These are phyloP conservation scores for Cyclocybe cylindracea DNA, from an alignment of 768 basidiomycete species.

Conservation along the genomic window DNA sequence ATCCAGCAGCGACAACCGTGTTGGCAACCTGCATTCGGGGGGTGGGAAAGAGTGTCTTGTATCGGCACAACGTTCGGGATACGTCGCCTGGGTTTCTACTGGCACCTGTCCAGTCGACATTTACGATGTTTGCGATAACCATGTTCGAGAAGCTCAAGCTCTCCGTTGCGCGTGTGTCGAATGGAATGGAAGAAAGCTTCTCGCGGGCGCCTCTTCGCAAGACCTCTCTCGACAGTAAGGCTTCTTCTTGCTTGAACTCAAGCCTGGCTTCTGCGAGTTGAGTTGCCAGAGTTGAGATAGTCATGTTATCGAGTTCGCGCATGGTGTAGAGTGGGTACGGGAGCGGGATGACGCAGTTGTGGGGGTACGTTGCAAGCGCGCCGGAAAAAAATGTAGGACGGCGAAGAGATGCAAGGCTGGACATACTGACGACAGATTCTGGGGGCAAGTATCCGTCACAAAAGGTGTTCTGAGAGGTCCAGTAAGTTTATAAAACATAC, in stretches of 20 bases:
- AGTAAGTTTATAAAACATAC: background rate
- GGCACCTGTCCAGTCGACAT: slow-evolving; percentile 2
- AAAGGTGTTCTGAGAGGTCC: background rate
- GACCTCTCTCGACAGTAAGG: background rate
- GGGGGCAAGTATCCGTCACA: background rate
- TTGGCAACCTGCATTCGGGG: background rate
- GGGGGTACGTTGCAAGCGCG: background rate
- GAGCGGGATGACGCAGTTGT: slow-evolving; percentile 1
- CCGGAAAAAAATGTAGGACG: background rate
- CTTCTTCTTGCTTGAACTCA: background rate
- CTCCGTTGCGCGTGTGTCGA: background rate
- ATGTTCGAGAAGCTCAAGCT: background rate
- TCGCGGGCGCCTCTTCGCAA: background rate
- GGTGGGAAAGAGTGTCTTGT: background rate
- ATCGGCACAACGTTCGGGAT: background rate
- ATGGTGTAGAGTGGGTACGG: background rate
- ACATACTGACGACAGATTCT: background rate
- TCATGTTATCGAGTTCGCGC: background rate
- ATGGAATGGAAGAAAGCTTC: background rate
- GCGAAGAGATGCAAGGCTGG: slow-evolving; percentile 2
- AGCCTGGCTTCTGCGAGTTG: background rate
- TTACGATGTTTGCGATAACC: background rate
- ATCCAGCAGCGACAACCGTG: background rate
- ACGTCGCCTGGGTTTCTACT: background rate
- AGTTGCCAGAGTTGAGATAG: background rate